Conservation (phyloP, 768 basidiomycete genomes). For the Mycena albidolilacea region DNA sequence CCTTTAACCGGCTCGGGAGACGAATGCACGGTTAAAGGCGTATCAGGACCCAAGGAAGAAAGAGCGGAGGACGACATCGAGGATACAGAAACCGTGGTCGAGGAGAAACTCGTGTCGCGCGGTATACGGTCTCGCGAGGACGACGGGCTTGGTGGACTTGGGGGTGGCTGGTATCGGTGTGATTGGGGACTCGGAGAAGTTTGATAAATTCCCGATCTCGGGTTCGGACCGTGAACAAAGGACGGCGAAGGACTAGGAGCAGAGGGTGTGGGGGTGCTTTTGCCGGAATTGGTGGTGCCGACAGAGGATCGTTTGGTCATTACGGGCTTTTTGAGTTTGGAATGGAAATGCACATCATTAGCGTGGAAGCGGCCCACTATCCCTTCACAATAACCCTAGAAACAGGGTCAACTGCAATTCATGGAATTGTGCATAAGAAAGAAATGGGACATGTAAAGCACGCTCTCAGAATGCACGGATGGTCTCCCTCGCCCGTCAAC, state of each 20-base stretch:
- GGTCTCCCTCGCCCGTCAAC: not conserved
- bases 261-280: constrained; percentile 37
- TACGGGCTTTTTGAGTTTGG: constrained; percentile 84
- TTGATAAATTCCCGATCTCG: constrained; percentile 17
- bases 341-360: constrained; percentile 75
- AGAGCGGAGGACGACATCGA: constrained; percentile 31
- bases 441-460: not conserved
- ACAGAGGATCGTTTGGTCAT: constrained; percentile 78
- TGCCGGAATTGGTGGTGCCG: constrained; percentile 37
- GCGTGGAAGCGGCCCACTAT: constrained; percentile 85
- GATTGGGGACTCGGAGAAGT: constrained; percentile 21
- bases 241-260: constrained; percentile 24
- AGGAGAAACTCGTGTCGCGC: constrained; percentile 33
- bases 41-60: constrained; percentile 23
- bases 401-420: constrained; percentile 16
- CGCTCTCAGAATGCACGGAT: not conserved
- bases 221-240: constrained; percentile 16
- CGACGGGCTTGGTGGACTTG: constrained; percentile 37
- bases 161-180: constrained; percentile 35
- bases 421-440: not conserved
- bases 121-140: constrained; percentile 32
- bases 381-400: constrained; percentile 88
- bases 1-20: constrained; percentile 27
- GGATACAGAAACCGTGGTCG: constrained; percentile 29
- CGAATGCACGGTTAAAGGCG: constrained; percentile 25